A percentile compares a stretch with the other conserved stretches of the same genome.
These are phyloP conservation scores for Solanum hybrid DNA, from an alignment of 305 asterid genomes.

Conservation along the genomic window DNA sequence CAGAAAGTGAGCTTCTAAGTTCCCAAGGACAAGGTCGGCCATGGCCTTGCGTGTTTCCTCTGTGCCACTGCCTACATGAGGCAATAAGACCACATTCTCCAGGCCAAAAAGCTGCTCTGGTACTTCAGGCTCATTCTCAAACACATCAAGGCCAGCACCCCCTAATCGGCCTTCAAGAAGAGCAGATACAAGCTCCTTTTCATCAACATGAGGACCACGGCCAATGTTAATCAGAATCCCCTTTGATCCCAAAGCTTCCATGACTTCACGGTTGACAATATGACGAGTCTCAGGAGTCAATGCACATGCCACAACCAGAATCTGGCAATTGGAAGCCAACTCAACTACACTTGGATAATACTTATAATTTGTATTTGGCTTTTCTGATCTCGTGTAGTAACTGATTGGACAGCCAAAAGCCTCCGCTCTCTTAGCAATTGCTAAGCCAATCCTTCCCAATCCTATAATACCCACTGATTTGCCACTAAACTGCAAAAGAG, in stretches of 20 bases:
- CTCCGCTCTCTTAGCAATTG: constrained; percentile 68
- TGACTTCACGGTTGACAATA: constrained; percentile 63
- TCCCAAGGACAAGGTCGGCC: constrained; percentile 83
- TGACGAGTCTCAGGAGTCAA: constrained; percentile 63
- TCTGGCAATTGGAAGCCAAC: constrained; percentile 71
- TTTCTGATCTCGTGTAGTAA: constrained; percentile 70
- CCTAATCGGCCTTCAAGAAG: constrained; percentile 84
- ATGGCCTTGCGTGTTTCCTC: constrained; percentile 63
- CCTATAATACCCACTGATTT: constrained; percentile 79
- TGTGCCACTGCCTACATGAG: constrained; percentile 80
- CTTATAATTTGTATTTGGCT: constrained; percentile 45
- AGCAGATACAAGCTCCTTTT: constrained; percentile 72
- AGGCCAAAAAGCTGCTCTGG: constrained; percentile 76
- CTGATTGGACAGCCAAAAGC: constrained; percentile 75
- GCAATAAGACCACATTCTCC: constrained; percentile 73
- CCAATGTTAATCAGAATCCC: constrained; percentile 87
- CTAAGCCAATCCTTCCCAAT: constrained; percentile 73
- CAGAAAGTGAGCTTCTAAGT: constrained; percentile 77
- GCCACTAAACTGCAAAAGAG: constrained; percentile 62
- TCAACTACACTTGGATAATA: constrained; percentile 42
- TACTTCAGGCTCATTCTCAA: constrained; percentile 72
- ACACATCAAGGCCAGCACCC: constrained; percentile 92
- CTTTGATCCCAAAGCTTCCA: constrained; percentile 66
- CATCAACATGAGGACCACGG: constrained; percentile 84
- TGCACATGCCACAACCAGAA: constrained; percentile 76